Base-by-base conservation (phyloP, 257 asterid genomes). In the Solanum peruvianum region DNA sequence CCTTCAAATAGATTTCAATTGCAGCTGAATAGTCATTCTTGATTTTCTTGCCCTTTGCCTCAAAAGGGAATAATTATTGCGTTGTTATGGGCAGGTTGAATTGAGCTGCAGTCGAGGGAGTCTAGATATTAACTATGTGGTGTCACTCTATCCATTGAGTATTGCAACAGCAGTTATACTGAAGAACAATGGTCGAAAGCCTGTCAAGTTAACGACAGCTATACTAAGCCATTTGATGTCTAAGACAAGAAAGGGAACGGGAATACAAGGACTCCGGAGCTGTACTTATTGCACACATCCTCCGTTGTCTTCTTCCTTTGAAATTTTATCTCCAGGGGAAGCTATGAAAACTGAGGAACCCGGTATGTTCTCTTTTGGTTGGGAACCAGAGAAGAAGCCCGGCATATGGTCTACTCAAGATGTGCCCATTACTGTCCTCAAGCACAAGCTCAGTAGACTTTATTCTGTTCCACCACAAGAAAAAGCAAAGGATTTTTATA, bases 331-430 rank as follows among this genome's bases (percentile, higher is more conserved):
- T 87, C 98, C 96, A 4, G 86, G 91, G 3, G 97, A 94, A 87
- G 94, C 98, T 25, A 41, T 90, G 89, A 92, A 90, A 89, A 6
- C 92, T 8, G 97, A 94, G 90, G 97, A 93, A 21, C 95, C 98
- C 2, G 93, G 93, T 35, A 88, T 91, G 75, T 93, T 93, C 91
- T 90, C 96, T 20, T 93, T 94, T 15, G 98, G 95, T 0, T 94
- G 93, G 93, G 94, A 94, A 91, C 96, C 96, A 0, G 98, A 96
- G 80, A 92, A 86, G 29, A 92, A 92, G 89, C 89, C 91, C 2
- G 98, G 98, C 3, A 86, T 86, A n/a, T 95, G 98, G 98, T 60
- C 88, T 0, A 89, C 85, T 25, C 98, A 95, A 49, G 97, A 94
- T 45, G 96, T 92, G 70, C 98, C 96, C 4, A 90, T 92, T 69